Conservation (phyloP, 2,329 filamentous ascomycete genomes). For the Xylariaceae sp. region DNA sequence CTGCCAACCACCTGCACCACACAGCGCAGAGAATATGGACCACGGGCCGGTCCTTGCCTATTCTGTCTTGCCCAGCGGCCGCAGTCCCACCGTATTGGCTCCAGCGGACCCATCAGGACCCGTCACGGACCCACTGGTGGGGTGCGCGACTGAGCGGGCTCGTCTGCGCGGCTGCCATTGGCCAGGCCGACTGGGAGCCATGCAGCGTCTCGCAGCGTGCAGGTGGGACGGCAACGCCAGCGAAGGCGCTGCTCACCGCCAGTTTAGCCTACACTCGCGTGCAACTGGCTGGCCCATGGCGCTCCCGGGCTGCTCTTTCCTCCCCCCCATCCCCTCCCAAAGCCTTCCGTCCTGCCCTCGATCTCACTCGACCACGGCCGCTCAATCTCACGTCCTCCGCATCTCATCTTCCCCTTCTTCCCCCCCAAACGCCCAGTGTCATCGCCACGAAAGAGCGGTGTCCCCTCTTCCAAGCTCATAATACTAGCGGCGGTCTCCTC, state of each 20-base stretch:
- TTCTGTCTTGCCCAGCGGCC: not conserved
- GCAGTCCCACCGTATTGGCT: conserved; percentile 16
- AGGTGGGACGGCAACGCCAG: conserved; percentile 34
- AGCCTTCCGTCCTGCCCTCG: conserved; percentile 31
- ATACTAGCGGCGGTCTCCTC: conserved; percentile 43
- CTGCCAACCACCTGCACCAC: not conserved
- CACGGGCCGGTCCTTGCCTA: not conserved
- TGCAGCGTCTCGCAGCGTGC: conserved; percentile 29
- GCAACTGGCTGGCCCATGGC: conserved; percentile 16
- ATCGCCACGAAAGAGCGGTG: conserved; percentile 43
- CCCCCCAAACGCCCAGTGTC: conserved; percentile 27
- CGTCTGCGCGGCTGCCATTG: conserved; percentile 21
- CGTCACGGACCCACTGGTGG: conserved; percentile 9
- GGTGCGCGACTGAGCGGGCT: no score
- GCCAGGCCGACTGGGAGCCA: conserved; percentile 14
- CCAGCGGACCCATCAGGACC: conserved; percentile 5
- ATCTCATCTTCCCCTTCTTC: conserved; percentile 24
- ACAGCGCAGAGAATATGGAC: not conserved
- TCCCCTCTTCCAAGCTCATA: conserved; percentile 41
- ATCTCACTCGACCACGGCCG: conserved; percentile 33
- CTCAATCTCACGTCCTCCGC: conserved; percentile 34
- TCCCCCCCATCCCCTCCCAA: conserved; percentile 28
- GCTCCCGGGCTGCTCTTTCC: conserved; percentile 22
- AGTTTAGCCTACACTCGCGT: conserved; percentile 23
- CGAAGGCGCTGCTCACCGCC: conserved; percentile 34